Percentiles rank a stretch among this genome's conserved stretches.
Evolutionary conservation across 2,329 filamentous ascomycete genomes (phyloP).

Genomic region (Pseudogymnoascus sp.): DNA sequence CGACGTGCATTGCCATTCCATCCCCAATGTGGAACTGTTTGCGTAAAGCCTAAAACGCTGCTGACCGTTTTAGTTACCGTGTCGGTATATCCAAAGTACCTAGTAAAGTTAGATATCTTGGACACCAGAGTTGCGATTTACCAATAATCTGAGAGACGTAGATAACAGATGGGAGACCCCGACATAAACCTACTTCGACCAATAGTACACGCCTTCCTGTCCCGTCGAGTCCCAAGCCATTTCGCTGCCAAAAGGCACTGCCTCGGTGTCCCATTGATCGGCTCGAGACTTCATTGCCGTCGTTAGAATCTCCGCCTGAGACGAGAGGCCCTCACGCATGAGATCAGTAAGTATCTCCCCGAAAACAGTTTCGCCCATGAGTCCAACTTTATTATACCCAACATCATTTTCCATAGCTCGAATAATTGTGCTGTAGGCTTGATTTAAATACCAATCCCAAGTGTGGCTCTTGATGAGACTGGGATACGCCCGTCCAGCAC

Average conservation of each 20-base stretch:
- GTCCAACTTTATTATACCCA: constrained; percentile 39
- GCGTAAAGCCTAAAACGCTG: constrained; percentile 49
- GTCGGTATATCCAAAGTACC: constrained; percentile 41
- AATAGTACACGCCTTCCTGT: constrained; percentile 55
- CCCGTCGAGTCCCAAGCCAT: constrained; percentile 58
- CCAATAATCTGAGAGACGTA: constrained; percentile 26
- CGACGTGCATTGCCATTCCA: constrained; percentile 54
- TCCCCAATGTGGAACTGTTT: constrained; percentile 52
- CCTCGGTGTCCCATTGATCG: constrained; percentile 40
- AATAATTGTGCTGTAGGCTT: constrained; percentile 45
- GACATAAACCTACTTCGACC: constrained; percentile 32
- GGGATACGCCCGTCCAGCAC: constrained; percentile 43
- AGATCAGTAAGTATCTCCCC: constrained; percentile 46
- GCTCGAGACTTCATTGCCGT: constrained; percentile 43
- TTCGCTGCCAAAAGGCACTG: constrained; percentile 51
- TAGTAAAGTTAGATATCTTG: neutral
- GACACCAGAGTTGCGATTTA: neutral
- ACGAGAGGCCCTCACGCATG: constrained; percentile 37
- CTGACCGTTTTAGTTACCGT: constrained; percentile 46
- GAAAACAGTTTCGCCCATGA: constrained; percentile 55
- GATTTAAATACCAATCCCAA: constrained; percentile 49
- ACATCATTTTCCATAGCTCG: constrained; percentile 33
- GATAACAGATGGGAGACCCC: neutral
- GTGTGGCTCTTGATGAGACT: constrained; percentile 34
- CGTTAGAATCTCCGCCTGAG: constrained; percentile 35